These are phyloP conservation scores for Calonectria leucothoes DNA, from an alignment of 2,329 filamentous ascomycete species.

Conservation along the genomic window DNA sequence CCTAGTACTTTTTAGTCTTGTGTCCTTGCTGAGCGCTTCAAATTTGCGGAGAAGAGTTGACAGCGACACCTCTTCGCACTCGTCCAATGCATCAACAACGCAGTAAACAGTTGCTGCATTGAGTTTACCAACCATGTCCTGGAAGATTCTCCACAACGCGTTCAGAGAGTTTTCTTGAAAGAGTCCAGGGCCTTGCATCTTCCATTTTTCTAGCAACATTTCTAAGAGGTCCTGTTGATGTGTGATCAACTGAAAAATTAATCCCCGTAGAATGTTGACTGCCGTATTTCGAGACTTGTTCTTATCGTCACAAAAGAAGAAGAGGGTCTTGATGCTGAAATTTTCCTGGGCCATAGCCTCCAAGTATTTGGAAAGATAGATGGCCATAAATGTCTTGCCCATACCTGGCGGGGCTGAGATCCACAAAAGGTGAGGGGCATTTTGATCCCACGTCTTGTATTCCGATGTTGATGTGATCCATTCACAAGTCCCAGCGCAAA, in stretches of 20 bases:
- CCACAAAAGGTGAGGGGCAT: slow-evolving; percentile 12
- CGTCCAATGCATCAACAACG: slow-evolving; percentile 11
- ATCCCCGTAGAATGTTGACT: slow-evolving; percentile 3
- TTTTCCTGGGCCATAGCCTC: background rate
- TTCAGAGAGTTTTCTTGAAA: background rate
- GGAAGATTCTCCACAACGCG: background rate
- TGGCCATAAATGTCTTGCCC: slow-evolving; percentile 27
- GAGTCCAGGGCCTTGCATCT: accelerated
- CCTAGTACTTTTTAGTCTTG: background rate
- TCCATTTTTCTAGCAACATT: background rate
- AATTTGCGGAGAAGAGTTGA: background rate
- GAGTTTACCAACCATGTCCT: accelerated
- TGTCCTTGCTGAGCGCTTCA: background rate
- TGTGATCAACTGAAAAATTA: background rate
- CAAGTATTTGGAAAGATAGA: slow-evolving; percentile 22
- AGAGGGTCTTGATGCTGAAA: background rate
- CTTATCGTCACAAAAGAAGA: slow-evolving; percentile 30
- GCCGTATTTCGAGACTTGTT: slow-evolving; percentile 14
- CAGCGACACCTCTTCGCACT: background rate
- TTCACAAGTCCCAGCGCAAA: slow-evolving; percentile 18
- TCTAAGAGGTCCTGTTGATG: accelerated
- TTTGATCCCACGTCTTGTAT: slow-evolving; percentile 9
- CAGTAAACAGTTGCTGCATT: background rate
- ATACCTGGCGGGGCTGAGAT: slow-evolving; percentile 23
- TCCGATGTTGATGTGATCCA: slow-evolving; percentile 16